These are phyloP conservation scores for Saccharomyces hybrid DNA, from an alignment of 1,139 yeast species.

Conservation along the genomic window DNA sequence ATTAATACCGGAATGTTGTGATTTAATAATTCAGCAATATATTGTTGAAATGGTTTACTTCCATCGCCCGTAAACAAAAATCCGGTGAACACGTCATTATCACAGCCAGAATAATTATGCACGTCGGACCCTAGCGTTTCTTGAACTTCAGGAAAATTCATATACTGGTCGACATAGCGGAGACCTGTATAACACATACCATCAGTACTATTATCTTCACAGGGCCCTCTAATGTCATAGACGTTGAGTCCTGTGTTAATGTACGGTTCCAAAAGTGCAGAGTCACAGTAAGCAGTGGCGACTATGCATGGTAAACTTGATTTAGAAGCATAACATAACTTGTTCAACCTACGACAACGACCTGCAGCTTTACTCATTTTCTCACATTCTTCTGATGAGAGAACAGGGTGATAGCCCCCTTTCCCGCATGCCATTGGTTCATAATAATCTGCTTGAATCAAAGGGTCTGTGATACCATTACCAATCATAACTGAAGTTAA, in stretches of 20 bases:
- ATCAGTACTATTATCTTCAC: constrained; percentile 46
- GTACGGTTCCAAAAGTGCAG: constrained; percentile 80
- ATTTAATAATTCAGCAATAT: constrained; percentile 50
- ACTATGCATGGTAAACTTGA: constrained; percentile 91
- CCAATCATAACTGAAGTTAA: constrained; percentile 87
- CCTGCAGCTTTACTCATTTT: constrained; percentile 66
- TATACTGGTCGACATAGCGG: constrained; percentile 57
- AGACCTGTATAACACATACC: constrained; percentile 73
- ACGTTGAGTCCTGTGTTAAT: constrained; percentile 87
- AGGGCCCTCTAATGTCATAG: constrained; percentile 82
- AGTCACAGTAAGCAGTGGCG: constrained; percentile 88
- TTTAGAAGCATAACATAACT: constrained; percentile 70
- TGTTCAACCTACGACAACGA: constrained; percentile 72
- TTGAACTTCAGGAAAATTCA: constrained; percentile 63
- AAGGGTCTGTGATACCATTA: constrained; percentile 91
- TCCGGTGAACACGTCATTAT: constrained; percentile 73
- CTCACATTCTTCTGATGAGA: constrained; percentile 65
- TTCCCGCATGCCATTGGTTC: constrained; percentile 97
- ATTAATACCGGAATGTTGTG: constrained; percentile 60
- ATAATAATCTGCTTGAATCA: constrained; percentile 79
- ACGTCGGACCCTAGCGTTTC: constrained; percentile 90
- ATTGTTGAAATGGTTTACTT: constrained; percentile 78
- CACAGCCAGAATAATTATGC: constrained; percentile 74
- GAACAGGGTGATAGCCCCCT: constrained; percentile 80
- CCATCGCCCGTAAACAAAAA: constrained; percentile 84